Percentiles rank a stretch among this genome's conserved stretches.
Evolutionary conservation across 495 filamentous ascomycete genomes (phyloP).

Genomic region (Aspergillus cristatus): DNA sequence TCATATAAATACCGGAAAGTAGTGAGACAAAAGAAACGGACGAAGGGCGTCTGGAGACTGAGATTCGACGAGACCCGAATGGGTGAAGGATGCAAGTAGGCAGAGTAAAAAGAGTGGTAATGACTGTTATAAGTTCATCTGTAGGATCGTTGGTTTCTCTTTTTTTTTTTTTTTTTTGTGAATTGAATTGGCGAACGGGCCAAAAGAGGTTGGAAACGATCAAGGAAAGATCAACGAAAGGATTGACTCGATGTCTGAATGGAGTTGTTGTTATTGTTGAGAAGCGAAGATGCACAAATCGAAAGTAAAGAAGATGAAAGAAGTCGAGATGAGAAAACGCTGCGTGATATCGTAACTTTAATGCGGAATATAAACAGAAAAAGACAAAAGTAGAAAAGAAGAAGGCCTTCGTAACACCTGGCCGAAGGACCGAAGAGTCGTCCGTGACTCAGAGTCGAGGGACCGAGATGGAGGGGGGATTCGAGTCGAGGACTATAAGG

Average conservation of each 20-base stretch:
- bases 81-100: constrained; percentile 39
- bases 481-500: constrained; percentile 27
- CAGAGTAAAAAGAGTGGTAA: constrained; percentile 45
- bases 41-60: too few species aligned
- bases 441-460: constrained; percentile 26
- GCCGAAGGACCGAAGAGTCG: constrained; percentile 29
- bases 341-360: constrained; percentile 44
- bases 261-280: too few species aligned
- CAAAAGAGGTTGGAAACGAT: too few species aligned
- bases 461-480: constrained; percentile 5
- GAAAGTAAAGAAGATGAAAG: constrained; percentile 19
- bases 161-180: too few species aligned
- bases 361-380: constrained; percentile 22
- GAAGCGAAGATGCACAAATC: constrained; percentile 25
- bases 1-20: constrained; percentile 52
- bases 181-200: too few species aligned
- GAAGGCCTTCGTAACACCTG: constrained; percentile 35
- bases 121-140: constrained; percentile 61
- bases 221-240: constrained; percentile 11
- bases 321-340: constrained; percentile 24
- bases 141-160: constrained; percentile 37
- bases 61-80: constrained; percentile 28
- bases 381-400: constrained; percentile 18
- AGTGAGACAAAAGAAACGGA: constrained; percentile 50
- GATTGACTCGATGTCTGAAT: too few species aligned